These are phyloP conservation scores for Arachis hypogaea DNA, from an alignment of 306 rosid species.

Conservation along the genomic window DNA sequence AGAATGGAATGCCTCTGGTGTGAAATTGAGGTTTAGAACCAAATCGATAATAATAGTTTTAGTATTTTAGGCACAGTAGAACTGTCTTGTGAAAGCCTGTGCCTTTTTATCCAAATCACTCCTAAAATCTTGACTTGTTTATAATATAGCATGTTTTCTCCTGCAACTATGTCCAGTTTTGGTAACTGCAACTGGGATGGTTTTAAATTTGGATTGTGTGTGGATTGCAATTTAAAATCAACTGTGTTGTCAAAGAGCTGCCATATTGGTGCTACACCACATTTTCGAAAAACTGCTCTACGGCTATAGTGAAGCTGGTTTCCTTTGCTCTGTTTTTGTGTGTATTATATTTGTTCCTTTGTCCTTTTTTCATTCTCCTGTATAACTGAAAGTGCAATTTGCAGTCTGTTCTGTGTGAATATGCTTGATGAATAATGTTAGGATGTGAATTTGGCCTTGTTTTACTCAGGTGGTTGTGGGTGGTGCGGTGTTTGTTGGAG, in stretches of 20 bases:
- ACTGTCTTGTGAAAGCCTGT: not conserved
- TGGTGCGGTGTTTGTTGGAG: constrained; percentile 56
- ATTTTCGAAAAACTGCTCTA: no score
- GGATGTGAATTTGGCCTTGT: not conserved
- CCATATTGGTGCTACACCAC: no score
- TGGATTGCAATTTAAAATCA: no score
- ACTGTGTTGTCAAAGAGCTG: no score
- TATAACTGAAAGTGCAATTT: not conserved
- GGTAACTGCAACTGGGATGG: not conserved
- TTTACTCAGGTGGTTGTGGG: constrained; percentile 60
- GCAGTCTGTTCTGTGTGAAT: not conserved
- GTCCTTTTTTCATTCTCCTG: no score
- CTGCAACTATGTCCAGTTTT: not conserved
- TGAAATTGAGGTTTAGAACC: no score
- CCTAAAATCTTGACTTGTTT: not conserved
- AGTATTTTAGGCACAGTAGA: not conserved
- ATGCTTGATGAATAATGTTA: not conserved
- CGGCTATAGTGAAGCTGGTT: no score
- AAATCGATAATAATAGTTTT: not conserved
- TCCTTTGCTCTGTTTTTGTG: no score
- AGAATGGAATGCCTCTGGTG: not conserved
- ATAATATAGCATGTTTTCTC: not conserved
- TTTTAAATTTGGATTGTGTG: no score
- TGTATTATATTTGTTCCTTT: no score
- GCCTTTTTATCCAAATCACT: no score